Evolutionary conservation across 1,284 basidiomycete genomes (phyloP), one percentile per base, ranked within the genome.

Genomic region (Sporisorium iseilematis-ciliati): DNA sequence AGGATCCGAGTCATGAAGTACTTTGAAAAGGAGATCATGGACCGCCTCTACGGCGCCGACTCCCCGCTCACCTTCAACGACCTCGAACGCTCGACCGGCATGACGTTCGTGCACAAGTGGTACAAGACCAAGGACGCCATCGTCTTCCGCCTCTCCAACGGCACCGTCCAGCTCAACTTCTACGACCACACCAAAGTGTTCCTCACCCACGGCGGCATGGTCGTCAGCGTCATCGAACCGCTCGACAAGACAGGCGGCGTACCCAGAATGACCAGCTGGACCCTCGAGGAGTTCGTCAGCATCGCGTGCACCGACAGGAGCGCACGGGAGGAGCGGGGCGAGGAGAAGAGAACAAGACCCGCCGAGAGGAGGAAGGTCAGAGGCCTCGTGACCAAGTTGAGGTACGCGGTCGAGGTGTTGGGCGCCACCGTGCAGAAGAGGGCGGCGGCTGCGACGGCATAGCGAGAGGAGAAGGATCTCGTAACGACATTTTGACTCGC

Each of bases 151-250:
- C 87, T 99, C 84, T 94, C 92, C 85, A 94, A 97, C 84, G 94
- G 95, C 78, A 91, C 93, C 49, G 87, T 98, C 7, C 95, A 97
- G 93, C 96, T 98, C 89, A 99, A 98, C 88, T 98, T 97, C 86
- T 94, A 93, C 86, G 96, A 99, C 87, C 96, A 99, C 87, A 92
- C 93, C 42, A 99, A 99, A 86, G 87, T 98, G 63, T 91, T 99
- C 68, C 88, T 98, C 57, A 94, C 93, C 7, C 89, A 90, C 2
- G 88, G 91, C 35, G 95, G 92, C 1, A 88, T 92, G 23, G 87
- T 92, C 16, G 88, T 98, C 50, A 92, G 93, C 3, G 91, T 95
- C 85, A 95, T 98, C 81, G 83, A 82, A 51, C 60, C 79, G 8
- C 42, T 77, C 14, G 79, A 80, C 23, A 67, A 60, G 46, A 82